Base-by-base conservation (phyloP, 805 yeast species). In the Candida multigemmis region DNA sequence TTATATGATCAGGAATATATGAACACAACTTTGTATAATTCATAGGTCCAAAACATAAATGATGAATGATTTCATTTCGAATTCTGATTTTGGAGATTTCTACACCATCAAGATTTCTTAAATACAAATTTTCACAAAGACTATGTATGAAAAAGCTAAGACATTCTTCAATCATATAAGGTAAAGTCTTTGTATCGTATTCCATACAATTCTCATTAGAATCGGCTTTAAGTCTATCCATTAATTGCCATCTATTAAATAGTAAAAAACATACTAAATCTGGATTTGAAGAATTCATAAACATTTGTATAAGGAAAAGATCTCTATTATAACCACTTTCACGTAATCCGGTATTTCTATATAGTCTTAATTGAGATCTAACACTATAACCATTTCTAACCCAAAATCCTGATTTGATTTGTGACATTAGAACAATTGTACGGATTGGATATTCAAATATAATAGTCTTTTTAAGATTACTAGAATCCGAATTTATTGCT, bases 381-480 rank as follows among this genome's bases (percentile, higher is more conserved):
- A 85, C 75, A 21, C 87, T 78, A 32, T 73, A 68, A 0, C 98
- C 98, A 51, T 89, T 89, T 42, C 97, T 69, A 0, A 89, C 96
- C 97, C 97, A 89, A 31, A 80, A 69, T 0, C 96, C 96, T 0
- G 81, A 75, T 34, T 83, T 78, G 6, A 89, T 81, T 42, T 91
- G 96, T 0, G 95, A 74, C 37, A 84, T 53, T 6, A 83, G 51
- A 0, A 83, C 95, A 16, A 85, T 45, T 0, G 87, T 78, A 31
- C 93, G 64, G 12, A 91, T 49, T 0, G 96, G 80, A 36, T 80
- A 77, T 36, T 85, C 95, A 36, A 79, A 69, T 5, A 79, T 42
- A 7, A 40, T 30, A 23, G 48, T 42, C n/a, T n/a, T n/a, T 5
- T 48, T 24, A 2, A 44, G 33, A 37, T 36, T 38, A 14, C 46